phyloP scores from a whole-genome alignment of 1,284 basidiomycete genomes.

The Schizophyllum commune region DNA sequence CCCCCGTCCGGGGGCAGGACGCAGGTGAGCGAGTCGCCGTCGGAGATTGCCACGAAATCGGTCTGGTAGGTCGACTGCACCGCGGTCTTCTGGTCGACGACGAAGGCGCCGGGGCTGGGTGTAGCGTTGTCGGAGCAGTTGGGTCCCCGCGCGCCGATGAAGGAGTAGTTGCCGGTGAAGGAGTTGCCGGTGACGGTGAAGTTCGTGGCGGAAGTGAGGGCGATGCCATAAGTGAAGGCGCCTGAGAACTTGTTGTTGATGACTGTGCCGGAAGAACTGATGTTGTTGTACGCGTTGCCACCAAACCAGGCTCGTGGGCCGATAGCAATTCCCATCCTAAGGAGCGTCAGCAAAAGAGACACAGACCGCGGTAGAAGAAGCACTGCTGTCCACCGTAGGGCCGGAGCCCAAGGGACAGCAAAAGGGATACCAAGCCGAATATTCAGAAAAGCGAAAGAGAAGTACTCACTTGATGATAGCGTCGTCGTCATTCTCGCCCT shows the following conservation, averaged over 20 bases:
- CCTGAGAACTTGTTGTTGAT: slow-evolving; percentile 63
- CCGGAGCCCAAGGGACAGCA: too few relatives aligned
- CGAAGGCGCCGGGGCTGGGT: slow-evolving; percentile 51
- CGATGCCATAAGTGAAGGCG: slow-evolving; percentile 66
- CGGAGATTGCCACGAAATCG: slow-evolving; percentile 42
- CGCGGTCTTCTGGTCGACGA: slow-evolving; percentile 43
- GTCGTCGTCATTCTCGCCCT: slow-evolving; percentile 51
- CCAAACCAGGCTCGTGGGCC: slow-evolving; percentile 79
- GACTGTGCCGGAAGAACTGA: slow-evolving; percentile 54
- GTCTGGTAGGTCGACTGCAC: slow-evolving; percentile 36
- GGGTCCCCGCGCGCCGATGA: slow-evolving; percentile 64
- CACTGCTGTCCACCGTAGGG: too few relatives aligned
- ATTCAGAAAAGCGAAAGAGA: too few relatives aligned
- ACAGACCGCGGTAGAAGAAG: background rate
- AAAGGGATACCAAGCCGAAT: too few relatives aligned
- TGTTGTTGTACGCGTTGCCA: slow-evolving; percentile 48
- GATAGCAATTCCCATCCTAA: slow-evolving; percentile 65
- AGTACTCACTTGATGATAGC: slow-evolving; percentile 58
- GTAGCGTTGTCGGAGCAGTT: slow-evolving; percentile 54
- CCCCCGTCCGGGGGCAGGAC: slow-evolving; percentile 59
- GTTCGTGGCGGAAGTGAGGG: slow-evolving; percentile 53
- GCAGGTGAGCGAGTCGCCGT: slow-evolving; percentile 56
- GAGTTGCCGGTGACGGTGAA: slow-evolving; percentile 63
- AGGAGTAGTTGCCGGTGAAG: slow-evolving; percentile 66
- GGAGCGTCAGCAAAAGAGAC: slow-evolving; percentile 10